A percentile compares a stretch with the other conserved stretches of the same genome.
Conservation (phyloP, 2,329 filamentous ascomycete genomes). For the Nothopassalora personata region DNA sequence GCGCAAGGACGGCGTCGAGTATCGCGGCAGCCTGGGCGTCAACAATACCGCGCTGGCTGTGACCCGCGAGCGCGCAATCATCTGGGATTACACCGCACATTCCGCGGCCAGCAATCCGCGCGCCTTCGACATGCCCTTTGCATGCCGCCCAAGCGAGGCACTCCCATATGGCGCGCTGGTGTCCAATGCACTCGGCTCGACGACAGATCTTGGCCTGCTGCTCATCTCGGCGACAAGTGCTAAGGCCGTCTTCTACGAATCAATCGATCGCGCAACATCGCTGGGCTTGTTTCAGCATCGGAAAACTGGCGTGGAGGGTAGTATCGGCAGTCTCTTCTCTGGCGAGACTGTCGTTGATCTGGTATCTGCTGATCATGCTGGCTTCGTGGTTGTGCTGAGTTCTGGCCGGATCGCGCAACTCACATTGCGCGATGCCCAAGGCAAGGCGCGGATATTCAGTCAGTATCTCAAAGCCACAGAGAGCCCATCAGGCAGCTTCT, state of each 20-base stretch:
- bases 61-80: constrained; percentile 73
- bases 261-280: constrained; percentile 80
- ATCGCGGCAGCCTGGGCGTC: constrained; percentile 29
- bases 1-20: constrained; percentile 57
- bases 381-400: constrained; percentile 79
- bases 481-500: constrained; percentile 58
- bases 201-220: constrained; percentile 78
- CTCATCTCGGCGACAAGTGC: constrained; percentile 79
- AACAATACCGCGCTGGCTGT: constrained; percentile 60
- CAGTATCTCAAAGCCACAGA: constrained; percentile 66
- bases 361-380: constrained; percentile 77
- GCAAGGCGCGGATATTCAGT: constrained; percentile 71
- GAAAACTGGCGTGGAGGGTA: constrained; percentile 70
- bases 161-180: constrained; percentile 80
- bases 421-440: constrained; percentile 78
- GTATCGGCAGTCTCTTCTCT: constrained; percentile 66
- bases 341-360: constrained; percentile 74
- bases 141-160: constrained; percentile 61
- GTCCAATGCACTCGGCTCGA: constrained; percentile 63
- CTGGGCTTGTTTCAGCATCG: constrained; percentile 78
- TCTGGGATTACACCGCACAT: constrained; percentile 77
- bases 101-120: constrained; percentile 67
- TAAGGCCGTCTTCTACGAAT: constrained; percentile 91
- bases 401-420: constrained; percentile 82
- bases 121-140: constrained; percentile 71